Conservation (phyloP, 306 rosid species). For the Arachis hypogaea region DNA sequence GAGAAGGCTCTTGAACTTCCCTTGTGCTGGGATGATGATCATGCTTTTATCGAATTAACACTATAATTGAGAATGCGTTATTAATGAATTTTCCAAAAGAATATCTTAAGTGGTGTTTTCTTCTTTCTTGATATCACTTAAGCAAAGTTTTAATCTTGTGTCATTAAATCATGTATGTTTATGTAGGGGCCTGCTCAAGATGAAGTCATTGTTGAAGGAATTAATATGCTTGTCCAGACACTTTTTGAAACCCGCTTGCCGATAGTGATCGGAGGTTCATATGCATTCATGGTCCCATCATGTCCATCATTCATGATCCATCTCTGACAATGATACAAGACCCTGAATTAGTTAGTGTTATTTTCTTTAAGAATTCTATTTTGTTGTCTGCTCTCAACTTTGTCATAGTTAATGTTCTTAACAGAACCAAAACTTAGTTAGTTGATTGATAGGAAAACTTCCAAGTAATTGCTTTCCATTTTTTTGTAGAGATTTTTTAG, state of each 20-base stretch:
- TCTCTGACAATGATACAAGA: slow-evolving; percentile 63
- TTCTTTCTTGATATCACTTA: slow-evolving; percentile 26
- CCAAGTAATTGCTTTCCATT: slow-evolving; percentile 21
- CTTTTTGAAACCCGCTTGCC: slow-evolving; percentile 95
- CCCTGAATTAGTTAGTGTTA: slow-evolving; percentile 67
- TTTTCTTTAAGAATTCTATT: slow-evolving; percentile 2
- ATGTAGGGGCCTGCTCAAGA: slow-evolving; percentile 91
- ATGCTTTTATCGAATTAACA: slow-evolving; percentile 14
- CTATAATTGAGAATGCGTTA: slow-evolving; percentile 24
- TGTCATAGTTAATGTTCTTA: neutral
- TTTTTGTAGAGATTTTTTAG: slow-evolving; percentile 69
- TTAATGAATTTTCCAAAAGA: neutral
- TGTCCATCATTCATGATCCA: slow-evolving; percentile 87
- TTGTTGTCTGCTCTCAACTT: neutral
- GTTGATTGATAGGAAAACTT: too few species aligned
- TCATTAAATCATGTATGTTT: slow-evolving; percentile 28
- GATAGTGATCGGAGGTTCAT: slow-evolving; percentile 94
- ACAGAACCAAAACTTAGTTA: neutral
- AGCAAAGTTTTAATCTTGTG: slow-evolving; percentile 14
- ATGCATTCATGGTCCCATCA: slow-evolving; percentile 96
- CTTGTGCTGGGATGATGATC: slow-evolving; percentile 51
- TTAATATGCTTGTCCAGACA: slow-evolving; percentile 92
- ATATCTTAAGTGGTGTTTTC: slow-evolving; percentile 7
- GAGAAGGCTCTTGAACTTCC: slow-evolving; percentile 93
- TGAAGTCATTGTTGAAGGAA: slow-evolving; percentile 83